Base-by-base conservation (phyloP, 2,329 filamentous ascomycete genomes). In the Trichoderma atroviride region DNA sequence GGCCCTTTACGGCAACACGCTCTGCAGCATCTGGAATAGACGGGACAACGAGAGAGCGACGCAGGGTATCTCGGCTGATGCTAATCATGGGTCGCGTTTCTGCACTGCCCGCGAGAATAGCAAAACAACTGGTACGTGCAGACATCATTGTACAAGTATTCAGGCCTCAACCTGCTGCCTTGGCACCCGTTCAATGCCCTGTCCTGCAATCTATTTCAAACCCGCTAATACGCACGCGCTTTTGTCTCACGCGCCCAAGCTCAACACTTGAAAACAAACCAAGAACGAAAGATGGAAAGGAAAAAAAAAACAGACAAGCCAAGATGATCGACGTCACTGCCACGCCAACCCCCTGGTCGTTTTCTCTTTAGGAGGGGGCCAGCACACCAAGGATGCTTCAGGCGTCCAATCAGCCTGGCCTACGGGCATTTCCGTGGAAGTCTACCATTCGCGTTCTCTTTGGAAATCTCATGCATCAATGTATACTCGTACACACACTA, bases 321-420 rank as follows among this genome's bases (percentile, higher is more conserved):
- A 68, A 60, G 43, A 29, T 40, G 56, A 68, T 60, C 65, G 56
- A 68, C 65, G 65, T 68, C 65, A 68, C 65, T 47, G 47, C 22
- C 57, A 33, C n/a, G 55, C 40, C 40, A 13, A 43, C 29, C 58
- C 65, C 65, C 65, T 53, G 43, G 56, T 61, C 55, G 43, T 37
- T 53, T 33, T 50, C 59, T 68, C 19, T 43, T 43, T 10, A n/a
- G 16, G 40, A 43, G 40, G 40, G 56, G 64, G 43, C 43, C 43
- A 13, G 47, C 53, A 68, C 33, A 31, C 29, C 55, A 40, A 22
- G 61, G 50, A 64, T 55, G n/a, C 11, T 9, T 22, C 6, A 3
- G 27, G 52, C 52, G 52, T 47, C 37, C 62, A 56, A 57, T 55
- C 33, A 65, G 43, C 52, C 22, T n/a, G 22, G 22, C 50, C 35